Conservation (phyloP, 2,329 filamentous ascomycete genomes). For the Pyricularia pennisetigena region DNA sequence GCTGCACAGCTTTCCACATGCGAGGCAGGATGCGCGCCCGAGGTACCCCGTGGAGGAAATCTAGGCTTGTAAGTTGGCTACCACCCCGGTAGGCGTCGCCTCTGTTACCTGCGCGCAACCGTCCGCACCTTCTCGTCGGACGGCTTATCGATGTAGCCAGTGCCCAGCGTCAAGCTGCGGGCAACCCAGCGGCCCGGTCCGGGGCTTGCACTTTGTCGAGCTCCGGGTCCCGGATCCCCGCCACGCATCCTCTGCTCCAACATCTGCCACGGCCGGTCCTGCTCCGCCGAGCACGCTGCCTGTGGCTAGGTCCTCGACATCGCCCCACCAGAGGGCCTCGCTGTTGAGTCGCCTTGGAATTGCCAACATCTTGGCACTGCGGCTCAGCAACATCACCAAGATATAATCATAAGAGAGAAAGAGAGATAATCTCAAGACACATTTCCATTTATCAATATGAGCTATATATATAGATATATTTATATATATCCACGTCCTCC, state of each 20-base stretch:
- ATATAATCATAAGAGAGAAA: no score
- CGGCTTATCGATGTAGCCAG: constrained; percentile 31
- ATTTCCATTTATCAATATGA: no score
- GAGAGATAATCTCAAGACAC: no score
- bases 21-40: constrained; percentile 7
- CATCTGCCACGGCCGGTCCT: constrained; percentile 4
- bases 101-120: constrained; percentile 12
- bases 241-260: constrained; percentile 6
- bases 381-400: no score
- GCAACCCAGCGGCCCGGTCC: constrained; percentile 32
- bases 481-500: no score
- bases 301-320: constrained; percentile 15
- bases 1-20: constrained; percentile 10
- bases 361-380: no score
- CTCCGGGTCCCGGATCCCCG: constrained; percentile 23
- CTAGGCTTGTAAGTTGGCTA: constrained; percentile 18
- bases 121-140: constrained; percentile 32
- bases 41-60: constrained; percentile 18
- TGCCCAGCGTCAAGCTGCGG: constrained; percentile 29
- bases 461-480: no score
- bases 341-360: no score
- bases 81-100: constrained; percentile 15
- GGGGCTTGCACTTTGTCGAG: constrained; percentile 32
- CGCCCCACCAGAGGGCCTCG: constrained; percentile 24
- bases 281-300: constrained; percentile 8